Base-by-base conservation (phyloP, 169 alveolate genomes). In the Plasmodium inui region DNA sequence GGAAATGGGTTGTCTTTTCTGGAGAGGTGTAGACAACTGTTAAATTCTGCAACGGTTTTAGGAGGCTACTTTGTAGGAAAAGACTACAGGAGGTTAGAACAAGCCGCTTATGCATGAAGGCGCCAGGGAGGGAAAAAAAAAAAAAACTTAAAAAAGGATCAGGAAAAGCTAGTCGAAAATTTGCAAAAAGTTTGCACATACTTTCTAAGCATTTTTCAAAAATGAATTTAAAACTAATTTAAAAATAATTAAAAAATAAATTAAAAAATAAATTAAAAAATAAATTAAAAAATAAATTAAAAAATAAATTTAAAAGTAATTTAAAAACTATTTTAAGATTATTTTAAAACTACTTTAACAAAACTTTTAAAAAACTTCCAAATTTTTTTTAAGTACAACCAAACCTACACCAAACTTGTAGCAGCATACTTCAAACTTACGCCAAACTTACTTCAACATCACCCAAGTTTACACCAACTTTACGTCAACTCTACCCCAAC, bases 91-190 rank as follows among this genome's bases (percentile, higher is more conserved):
- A 44, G 53, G 74, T 34, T 71, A 67, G 46, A 83, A 55, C 39
- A 50, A 37, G 22, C 46, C 53, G 74, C 50, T 83, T 44, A 28
- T 83, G 39, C 74, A 71, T 83, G 28, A 41, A 41, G 76, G 55
- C 71, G 5, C 76, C 30, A 37, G 70, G 53, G 73, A 83, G 74
- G 74, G 46, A 26, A 83, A 50, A 83, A 82, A 70, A 61, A 67
- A 67, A 28, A 67, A 67, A 67, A 28, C 41, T 67, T 67, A 67
- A 26, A 67, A 67, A 67, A 67, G 37, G 37, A 67, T 67, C 76
- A 67, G n/a, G 61, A 67, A 67, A 67, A 67, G 76, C 37, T 67
- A 67, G 6, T 67, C 37, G 22, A 67, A 19, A 28, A 0, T 67
- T 67, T 9, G 76, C 28, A 67, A 67, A 67, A 19, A 57, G 22